Conservation (phyloP, 2,329 filamentous ascomycete genomes). For the Colletotrichum sp. region DNA sequence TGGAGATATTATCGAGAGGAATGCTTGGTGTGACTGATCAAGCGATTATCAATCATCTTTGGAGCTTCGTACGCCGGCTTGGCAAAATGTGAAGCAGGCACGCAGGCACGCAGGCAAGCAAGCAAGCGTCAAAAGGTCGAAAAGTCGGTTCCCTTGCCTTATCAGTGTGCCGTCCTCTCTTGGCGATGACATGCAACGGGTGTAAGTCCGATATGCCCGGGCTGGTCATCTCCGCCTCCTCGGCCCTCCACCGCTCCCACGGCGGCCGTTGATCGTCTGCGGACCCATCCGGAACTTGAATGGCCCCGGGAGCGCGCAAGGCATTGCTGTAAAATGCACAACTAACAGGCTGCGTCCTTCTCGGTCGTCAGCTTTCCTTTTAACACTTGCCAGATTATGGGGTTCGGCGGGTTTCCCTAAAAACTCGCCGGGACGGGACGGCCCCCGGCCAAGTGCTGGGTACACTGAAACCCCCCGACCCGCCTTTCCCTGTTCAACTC, state of each 20-base stretch:
- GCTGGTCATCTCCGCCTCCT: not conserved
- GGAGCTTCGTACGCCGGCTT: not conserved
- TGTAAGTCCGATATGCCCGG: not conserved
- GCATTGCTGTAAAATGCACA: not conserved
- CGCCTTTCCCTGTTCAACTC: not conserved
- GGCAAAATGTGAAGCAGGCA: not conserved
- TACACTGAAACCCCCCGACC: not conserved
- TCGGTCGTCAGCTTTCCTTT: not conserved
- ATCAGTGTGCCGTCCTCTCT: not conserved
- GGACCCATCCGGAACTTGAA: not conserved
- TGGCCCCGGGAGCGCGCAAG: not conserved
- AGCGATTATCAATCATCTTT: conserved; percentile 5
- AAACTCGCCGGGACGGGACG: not conserved
- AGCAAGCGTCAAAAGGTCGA: not conserved
- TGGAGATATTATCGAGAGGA: conserved; percentile 3
- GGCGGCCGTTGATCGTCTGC: not conserved
- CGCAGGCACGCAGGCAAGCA: not conserved
- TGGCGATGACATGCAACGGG: not conserved
- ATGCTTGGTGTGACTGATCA: not conserved
- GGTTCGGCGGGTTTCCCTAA: not conserved
- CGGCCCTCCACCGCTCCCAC: not conserved
- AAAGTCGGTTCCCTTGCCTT: not conserved
- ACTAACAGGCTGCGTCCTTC: not conserved
- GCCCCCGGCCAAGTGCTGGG: not conserved
- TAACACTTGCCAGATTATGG: not conserved